Evolutionary conservation across 192 early-diverging fungal species (phyloP).

Genomic region (Phycomyces nitens): DNA sequence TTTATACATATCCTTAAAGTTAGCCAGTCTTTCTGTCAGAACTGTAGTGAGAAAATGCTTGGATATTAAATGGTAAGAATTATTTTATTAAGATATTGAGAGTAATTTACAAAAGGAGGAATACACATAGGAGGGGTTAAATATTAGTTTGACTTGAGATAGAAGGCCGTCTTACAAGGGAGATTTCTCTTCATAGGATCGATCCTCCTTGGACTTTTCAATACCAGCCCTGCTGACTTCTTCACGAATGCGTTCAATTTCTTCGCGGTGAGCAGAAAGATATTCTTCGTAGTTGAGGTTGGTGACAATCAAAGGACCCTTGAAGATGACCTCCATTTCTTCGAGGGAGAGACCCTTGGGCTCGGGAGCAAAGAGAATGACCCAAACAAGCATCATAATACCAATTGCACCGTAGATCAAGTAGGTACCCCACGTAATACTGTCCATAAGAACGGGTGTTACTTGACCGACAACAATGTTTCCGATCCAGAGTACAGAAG

Average conservation of each 20-base stretch:
- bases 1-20: no score
- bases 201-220: not conserved
- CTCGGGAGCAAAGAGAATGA: slow-evolving; percentile 13
- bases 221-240: slow-evolving; percentile 6
- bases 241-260: slow-evolving; percentile 16
- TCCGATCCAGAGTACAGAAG: slow-evolving; percentile 83
- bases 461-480: slow-evolving; percentile 43
- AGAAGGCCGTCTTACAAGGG: no score
- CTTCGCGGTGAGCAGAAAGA: slow-evolving; percentile 16
- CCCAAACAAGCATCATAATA: slow-evolving; percentile 10
- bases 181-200: no score
- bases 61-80: no score
- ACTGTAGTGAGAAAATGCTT: no score
- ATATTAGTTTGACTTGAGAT: no score
- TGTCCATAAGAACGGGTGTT: slow-evolving; percentile 21
- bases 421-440: slow-evolving; percentile 20
- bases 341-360: slow-evolving; percentile 26
- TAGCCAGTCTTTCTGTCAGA: no score
- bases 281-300: slow-evolving; percentile 18
- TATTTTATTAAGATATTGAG: no score
- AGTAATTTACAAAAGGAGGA: no score
- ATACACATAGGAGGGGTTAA: no score
- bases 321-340: slow-evolving; percentile 27
- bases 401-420: slow-evolving; percentile 17
- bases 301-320: slow-evolving; percentile 20